Conservation (phyloP, 2,329 filamentous ascomycete genomes). For the Claviceps maximensis region DNA sequence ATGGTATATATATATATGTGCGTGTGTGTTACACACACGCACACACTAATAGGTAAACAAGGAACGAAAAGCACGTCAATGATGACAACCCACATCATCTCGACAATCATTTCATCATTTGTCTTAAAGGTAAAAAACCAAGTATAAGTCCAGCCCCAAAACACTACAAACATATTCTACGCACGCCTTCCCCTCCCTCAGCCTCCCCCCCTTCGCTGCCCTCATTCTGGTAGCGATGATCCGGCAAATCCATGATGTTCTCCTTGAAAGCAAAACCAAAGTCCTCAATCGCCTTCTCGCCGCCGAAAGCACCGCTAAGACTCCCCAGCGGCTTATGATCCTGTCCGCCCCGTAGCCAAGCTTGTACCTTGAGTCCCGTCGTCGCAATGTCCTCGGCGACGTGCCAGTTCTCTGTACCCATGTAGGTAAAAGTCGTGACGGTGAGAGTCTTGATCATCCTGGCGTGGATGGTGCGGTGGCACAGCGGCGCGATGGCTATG, state of each 20-base stretch:
- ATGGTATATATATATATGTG: no score
- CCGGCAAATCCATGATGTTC: slow-evolving; percentile 11
- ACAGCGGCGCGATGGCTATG: slow-evolving; percentile 27
- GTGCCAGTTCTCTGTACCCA: slow-evolving; percentile 36
- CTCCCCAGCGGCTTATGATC: slow-evolving; percentile 1
- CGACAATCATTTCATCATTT: no score
- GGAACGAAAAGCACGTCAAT: no score
- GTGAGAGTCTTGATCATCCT: slow-evolving; percentile 34
- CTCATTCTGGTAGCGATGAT: slow-evolving; percentile 4
- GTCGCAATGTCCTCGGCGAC: slow-evolving; percentile 24
- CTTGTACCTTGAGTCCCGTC: slow-evolving; percentile 25
- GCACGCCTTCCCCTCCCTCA: background rate
- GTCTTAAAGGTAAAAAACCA: no score
- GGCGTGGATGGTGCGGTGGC: slow-evolving; percentile 25
- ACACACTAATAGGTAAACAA: no score
- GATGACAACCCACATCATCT: no score
- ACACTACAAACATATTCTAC: background rate
- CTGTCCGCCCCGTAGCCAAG: slow-evolving; percentile 25
- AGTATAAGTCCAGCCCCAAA: background rate
- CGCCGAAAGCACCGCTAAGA: slow-evolving; percentile 11
- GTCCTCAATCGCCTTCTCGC: slow-evolving; percentile 13
- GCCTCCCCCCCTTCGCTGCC: background rate
- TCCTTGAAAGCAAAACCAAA: slow-evolving; percentile 16
- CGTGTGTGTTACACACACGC: no score
- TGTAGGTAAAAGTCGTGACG: slow-evolving; percentile 29